Conservation (phyloP, 2,329 filamentous ascomycete genomes). For the Epicoccum sorghinum region DNA sequence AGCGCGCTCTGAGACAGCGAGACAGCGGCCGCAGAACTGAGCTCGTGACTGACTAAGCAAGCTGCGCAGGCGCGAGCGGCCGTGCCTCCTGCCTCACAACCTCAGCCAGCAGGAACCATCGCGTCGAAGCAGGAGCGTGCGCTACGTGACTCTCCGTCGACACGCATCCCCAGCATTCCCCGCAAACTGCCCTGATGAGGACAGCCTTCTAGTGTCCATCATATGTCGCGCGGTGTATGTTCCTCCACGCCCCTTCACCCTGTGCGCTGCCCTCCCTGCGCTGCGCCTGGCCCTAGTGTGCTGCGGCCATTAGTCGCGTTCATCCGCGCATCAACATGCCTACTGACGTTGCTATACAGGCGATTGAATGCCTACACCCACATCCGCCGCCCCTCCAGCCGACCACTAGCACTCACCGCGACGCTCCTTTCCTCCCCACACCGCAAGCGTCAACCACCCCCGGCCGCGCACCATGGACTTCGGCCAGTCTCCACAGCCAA, state of each 20-base stretch:
- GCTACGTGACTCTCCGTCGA: constrained; percentile 40
- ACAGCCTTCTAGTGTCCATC: constrained; percentile 31
- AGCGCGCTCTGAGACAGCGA: constrained; percentile 14
- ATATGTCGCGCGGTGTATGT: constrained; percentile 34
- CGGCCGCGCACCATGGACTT: constrained; percentile 45
- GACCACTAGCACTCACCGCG: constrained; percentile 8
- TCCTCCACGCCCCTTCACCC: constrained; percentile 12
- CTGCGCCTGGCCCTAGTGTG: constrained; percentile 25
- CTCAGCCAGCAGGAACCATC: constrained; percentile 40
- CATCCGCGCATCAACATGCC: constrained; percentile 37
- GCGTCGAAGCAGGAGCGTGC: constrained; percentile 39
- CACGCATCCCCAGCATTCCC: constrained; percentile 32
- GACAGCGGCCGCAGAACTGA: constrained; percentile 13
- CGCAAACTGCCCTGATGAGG: constrained; percentile 37
- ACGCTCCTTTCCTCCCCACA: constrained; percentile 16
- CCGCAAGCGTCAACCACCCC: constrained; percentile 6
- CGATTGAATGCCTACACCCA: constrained; percentile 35
- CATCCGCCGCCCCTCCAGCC: constrained; percentile 19
- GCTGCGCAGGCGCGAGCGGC: constrained; percentile 7
- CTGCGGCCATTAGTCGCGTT: constrained; percentile 32
- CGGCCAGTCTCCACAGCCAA: constrained; percentile 42
- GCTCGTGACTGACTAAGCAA: constrained; percentile 21
- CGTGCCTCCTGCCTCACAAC: constrained; percentile 22
- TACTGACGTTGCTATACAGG: constrained; percentile 36
- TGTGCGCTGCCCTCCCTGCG: constrained; percentile 20